These are phyloP conservation scores for Neopestalotiopsis rosae DNA, from an alignment of 2,329 filamentous ascomycete species.

Conservation along the genomic window DNA sequence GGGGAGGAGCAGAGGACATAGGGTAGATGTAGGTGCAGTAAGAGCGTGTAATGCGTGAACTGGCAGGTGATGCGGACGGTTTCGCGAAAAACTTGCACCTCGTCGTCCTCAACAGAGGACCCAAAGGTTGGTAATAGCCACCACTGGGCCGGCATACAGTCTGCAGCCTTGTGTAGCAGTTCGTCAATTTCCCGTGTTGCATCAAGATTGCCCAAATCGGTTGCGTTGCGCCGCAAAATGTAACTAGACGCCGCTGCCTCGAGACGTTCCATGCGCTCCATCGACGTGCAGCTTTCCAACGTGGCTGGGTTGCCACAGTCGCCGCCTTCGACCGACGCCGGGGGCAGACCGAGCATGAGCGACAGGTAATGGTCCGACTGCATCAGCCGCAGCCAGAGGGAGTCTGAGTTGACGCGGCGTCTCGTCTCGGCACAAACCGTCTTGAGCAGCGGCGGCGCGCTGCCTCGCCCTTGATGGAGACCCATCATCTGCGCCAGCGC, in stretches of 20 bases:
- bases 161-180: background rate
- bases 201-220: background rate
- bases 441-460: conserved; percentile 16
- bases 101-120: conserved; percentile 15
- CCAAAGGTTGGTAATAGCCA: conserved; percentile 17
- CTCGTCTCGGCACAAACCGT: background rate
- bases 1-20: conserved; percentile 41
- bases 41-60: conserved; percentile 47
- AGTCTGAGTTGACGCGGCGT: conserved; percentile 31
- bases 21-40: conserved; percentile 51
- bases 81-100: conserved; percentile 31
- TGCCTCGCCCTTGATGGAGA: conserved; percentile 31
- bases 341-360: conserved; percentile 52
- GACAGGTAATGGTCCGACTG: conserved; percentile 52
- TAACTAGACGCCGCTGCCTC: background rate
- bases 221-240: background rate
- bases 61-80: conserved; percentile 45
- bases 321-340: conserved; percentile 38
- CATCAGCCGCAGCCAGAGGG: conserved; percentile 53
- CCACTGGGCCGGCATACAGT: conserved; percentile 1
- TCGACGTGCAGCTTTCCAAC: conserved; percentile 29
- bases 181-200: background rate
- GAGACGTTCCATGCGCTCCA: conserved; percentile 19
- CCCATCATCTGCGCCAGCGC: conserved; percentile 50
- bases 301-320: conserved; percentile 23